These are phyloP conservation scores for Cyclotella sp. DNA, from an alignment of 108 stramenopile genomes.

Conservation along the genomic window DNA sequence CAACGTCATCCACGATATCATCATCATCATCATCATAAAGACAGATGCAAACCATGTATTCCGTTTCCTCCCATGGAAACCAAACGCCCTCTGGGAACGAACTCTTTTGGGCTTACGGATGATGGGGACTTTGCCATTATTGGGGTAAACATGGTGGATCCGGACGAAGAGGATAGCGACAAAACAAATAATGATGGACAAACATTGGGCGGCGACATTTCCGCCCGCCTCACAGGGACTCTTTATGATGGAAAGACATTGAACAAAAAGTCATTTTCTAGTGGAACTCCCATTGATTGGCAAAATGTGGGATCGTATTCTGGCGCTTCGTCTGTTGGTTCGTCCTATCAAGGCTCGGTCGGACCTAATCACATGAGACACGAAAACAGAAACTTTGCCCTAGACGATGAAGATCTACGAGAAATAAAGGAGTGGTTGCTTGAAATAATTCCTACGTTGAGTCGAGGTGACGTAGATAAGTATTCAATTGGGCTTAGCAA, in stretches of 20 bases:
- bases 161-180: conserved; percentile 5
- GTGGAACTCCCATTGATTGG: conserved; percentile 2
- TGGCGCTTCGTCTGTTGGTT: background rate
- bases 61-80: background rate
- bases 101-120: conserved; percentile 36
- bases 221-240: background rate
- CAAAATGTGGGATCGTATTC: background rate
- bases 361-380: background rate
- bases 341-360: background rate
- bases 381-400: background rate
- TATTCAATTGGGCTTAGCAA: conserved; percentile 27
- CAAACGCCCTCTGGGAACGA: background rate
- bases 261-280: background rate
- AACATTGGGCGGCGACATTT: conserved; percentile 6
- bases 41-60: no score
- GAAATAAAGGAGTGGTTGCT: conserved; percentile 33
- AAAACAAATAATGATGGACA: background rate
- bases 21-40: no score
- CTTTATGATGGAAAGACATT: background rate
- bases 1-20: no score
- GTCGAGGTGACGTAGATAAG: conserved; percentile 4
- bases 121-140: conserved; percentile 53
- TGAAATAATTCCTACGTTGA: conserved; percentile 34
- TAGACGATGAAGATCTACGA: conserved; percentile 5
- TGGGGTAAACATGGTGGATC: conserved; percentile 40